A percentile compares a stretch with the other conserved stretches of the same genome.
phyloP scores from a whole-genome alignment of 768 basidiomycete genomes.

The Ramaria sp. region DNA sequence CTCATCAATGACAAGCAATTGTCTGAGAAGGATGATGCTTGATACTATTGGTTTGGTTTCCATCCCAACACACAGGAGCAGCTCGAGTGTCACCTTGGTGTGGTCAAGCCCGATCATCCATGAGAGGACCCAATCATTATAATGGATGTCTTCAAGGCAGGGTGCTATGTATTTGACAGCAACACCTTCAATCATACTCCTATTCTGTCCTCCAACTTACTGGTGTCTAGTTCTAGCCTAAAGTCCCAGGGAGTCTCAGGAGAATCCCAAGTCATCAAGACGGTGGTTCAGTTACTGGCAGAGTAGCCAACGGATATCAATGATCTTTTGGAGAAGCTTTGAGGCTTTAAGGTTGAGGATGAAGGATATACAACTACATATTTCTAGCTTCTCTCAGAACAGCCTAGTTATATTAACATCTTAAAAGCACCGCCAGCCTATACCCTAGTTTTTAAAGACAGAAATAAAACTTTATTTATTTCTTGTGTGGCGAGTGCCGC shows the following conservation, averaged over 20 bases:
- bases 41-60: constrained; percentile 3
- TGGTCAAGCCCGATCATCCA: not conserved
- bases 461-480: too few relatives aligned
- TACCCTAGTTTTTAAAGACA: too few relatives aligned
- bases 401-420: not conserved
- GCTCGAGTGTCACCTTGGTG: too few relatives aligned
- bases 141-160: not conserved
- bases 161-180: too few relatives aligned
- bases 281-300: not conserved
- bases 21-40: not conserved
- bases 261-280: not conserved
- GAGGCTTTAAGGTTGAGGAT: not conserved
- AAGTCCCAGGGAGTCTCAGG: not conserved
- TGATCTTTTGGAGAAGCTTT: not conserved
- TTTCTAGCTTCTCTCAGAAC: too few relatives aligned
- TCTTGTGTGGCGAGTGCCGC: too few relatives aligned
- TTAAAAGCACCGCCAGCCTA: not conserved
- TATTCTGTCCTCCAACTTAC: not conserved
- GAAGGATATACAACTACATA: not conserved
- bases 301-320: too few relatives aligned
- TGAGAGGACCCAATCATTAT: not conserved
- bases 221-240: too few relatives aligned
- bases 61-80: too few relatives aligned
- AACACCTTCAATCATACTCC: not conserved
- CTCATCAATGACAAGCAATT: too few relatives aligned